Evolutionary conservation across 2,329 filamentous ascomycete species (phyloP), one percentile per base, ranked within the genome.

Genomic region (Colletotrichum musae): DNA sequence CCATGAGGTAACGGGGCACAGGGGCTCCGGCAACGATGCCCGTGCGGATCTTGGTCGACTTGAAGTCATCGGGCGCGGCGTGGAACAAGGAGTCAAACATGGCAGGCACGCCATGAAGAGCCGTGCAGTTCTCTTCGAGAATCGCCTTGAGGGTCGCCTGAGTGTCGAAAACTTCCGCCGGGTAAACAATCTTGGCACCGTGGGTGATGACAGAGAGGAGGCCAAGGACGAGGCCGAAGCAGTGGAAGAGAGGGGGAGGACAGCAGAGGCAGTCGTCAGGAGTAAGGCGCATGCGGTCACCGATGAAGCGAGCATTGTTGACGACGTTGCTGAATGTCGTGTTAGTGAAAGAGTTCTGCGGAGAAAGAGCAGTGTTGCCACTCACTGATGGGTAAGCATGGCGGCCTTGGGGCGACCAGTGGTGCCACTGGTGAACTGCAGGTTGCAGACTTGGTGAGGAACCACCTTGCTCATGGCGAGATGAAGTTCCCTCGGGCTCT

Each of bases 161-260:
- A 2, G 92, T 86, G 73, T 94, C 91, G 75, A 95, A 95, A 0
- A 91, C 89, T 74, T 94, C 91, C 71, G 88, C 87, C 0, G 93
- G 93, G 75, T 94, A 94, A 10, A 95, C 89, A 58, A 94, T 90
- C 78, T 92, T 93, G 47, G 88, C 89, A 54, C 93, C 93, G 77
- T 95, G 92, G 0, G 92, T 94, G 60, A 94, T 80, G 51, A 89
- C 86, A 2, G 92, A 90, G 64, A 95, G 86, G 52, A 95, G 85
- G 9, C 93, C 93, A 3, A 94, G 87, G 1, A 95, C 92, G 7
- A 95, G 87, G 1, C 93, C 93, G 76, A 95, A 95, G 82, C 93
- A 95, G 82, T 96, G 94, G 84, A 96, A 96, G 4, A 96, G 85
- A 0, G 94, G 93, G 0, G 93, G 93, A 3, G 93, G 93, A 77